phyloP scores from a whole-genome alignment of 2,329 filamentous ascomycete genomes.

The Diaporthe citrichinensis region DNA sequence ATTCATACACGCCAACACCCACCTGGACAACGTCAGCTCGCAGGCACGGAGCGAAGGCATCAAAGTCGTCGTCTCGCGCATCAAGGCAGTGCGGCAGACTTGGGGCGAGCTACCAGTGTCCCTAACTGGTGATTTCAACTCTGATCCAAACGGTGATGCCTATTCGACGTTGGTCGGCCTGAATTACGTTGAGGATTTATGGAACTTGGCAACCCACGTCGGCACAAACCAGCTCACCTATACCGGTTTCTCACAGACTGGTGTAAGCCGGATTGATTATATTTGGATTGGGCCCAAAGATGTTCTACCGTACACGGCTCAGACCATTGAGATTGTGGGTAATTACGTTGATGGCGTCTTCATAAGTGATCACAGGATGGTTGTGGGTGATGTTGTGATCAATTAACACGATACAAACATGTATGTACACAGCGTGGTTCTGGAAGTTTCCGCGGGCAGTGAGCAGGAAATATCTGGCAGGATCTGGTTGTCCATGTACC shows the following conservation, averaged over 20 bases:
- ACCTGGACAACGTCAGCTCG: conserved; percentile 65
- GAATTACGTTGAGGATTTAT: conserved; percentile 43
- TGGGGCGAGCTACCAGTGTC: conserved; percentile 50
- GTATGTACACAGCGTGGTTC: too few species aligned
- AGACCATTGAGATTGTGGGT: conserved; percentile 55
- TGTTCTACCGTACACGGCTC: conserved; percentile 43
- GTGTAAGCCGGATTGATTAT: conserved; percentile 57
- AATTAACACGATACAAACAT: not conserved
- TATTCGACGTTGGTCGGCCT: conserved; percentile 54
- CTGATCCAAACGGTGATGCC: conserved; percentile 55
- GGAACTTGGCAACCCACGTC: conserved; percentile 45
- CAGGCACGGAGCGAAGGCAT: conserved; percentile 61
- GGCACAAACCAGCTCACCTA: conserved; percentile 60
- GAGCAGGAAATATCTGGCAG: too few species aligned
- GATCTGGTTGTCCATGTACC: not conserved
- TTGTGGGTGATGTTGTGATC: conserved; percentile 20
- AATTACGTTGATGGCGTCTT: conserved; percentile 56
- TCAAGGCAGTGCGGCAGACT: conserved; percentile 47
- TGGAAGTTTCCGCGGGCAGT: too few species aligned
- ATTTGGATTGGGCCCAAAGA: conserved; percentile 50
- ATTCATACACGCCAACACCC: conserved; percentile 65
- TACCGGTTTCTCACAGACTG: conserved; percentile 56
- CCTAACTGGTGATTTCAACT: conserved; percentile 63
- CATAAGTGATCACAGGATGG: conserved; percentile 39
- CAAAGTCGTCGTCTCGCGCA: conserved; percentile 56